Evolutionary conservation across 768 basidiomycete species (phyloP), one percentile per base, ranked within the genome.

Genomic region (Kwoniella mangroviensis): DNA sequence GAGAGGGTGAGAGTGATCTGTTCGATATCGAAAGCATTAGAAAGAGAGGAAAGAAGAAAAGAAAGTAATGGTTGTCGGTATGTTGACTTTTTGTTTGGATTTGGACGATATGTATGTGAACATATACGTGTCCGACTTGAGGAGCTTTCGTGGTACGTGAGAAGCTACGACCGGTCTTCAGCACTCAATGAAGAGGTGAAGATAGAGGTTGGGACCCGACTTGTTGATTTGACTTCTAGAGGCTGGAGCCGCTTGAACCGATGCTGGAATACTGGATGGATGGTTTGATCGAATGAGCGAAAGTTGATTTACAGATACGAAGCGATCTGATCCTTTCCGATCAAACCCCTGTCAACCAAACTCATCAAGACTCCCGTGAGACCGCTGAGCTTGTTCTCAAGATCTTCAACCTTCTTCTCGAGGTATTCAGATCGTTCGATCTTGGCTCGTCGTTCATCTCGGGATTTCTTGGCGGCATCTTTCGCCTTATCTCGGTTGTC

Each of bases 401-500:
- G 69, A 17, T 63, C 72, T n/a, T 68, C 66, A 26, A 75, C 75
- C 58, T 67, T 71, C 40, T 70, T 61, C 54, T 76, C 75, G 41
- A 76, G 70, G 58, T 51, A 51, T 49, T 74, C 73, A 43, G 68
- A 63, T 43, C 68, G 61, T 63, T 69, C 68, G 58, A 77, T 77
- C 70, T 77, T 74, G 49, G 64, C 63, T 69, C 68, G 57, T 45
- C 72, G 66, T 52, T 77, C 73, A 49, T 77, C 76, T 21, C 76
- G 60, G 28, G 71, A 73, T 67, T 77, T 74, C 67, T 77, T 77
- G 11, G 76, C 73, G 3, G 76, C 76, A 42, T 74, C 76, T 52
- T 72, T 73, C 52, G 76, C 76, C 53, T 75, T 74, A 67, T 74
- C 73, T 49, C 76, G 71, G 65, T 74, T 70, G 24, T 74, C 76